Percentiles rank a stretch among this genome's conserved stretches.
phyloP scores from a whole-genome alignment of 78 protist genomes.

The Dictyostelium brefeldianum region DNA sequence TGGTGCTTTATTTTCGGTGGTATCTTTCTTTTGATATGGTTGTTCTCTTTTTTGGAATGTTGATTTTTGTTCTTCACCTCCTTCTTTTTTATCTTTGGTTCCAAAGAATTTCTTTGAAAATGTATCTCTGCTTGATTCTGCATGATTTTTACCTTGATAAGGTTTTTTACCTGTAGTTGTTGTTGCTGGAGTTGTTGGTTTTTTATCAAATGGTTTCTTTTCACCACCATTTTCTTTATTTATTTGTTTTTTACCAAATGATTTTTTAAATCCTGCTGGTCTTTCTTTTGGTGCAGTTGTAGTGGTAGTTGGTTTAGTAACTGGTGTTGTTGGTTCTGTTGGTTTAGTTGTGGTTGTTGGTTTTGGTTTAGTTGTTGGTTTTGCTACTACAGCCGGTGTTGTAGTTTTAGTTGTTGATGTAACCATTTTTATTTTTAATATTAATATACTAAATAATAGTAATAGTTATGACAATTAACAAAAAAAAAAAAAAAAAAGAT shows the following conservation, averaged over 20 bases:
- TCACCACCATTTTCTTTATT: background rate
- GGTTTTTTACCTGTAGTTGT: too few species aligned
- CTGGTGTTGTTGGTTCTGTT: background rate
- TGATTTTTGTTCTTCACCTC: background rate
- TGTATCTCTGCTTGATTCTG: background rate
- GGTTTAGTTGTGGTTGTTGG: background rate
- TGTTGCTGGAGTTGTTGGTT: background rate
- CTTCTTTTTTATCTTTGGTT: background rate
- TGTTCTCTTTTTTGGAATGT: background rate
- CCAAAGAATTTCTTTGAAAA: constrained; percentile 18
- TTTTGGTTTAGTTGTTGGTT: background rate
- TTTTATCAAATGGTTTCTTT: background rate
- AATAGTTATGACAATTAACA: background rate
- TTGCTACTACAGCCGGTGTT: background rate
- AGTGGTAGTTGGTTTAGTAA: background rate
- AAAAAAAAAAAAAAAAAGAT: background rate
- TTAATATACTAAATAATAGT: background rate
- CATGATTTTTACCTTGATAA: background rate
- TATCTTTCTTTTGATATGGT: constrained; percentile 10
- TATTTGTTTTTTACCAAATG: background rate
- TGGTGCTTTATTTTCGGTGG: background rate
- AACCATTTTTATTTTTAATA: background rate
- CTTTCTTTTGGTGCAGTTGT: background rate
- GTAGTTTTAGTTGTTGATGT: background rate
- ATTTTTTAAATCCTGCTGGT: background rate